phyloP scores from a whole-genome alignment of 2,329 filamentous ascomycete genomes.

The Apiospora koreana region DNA sequence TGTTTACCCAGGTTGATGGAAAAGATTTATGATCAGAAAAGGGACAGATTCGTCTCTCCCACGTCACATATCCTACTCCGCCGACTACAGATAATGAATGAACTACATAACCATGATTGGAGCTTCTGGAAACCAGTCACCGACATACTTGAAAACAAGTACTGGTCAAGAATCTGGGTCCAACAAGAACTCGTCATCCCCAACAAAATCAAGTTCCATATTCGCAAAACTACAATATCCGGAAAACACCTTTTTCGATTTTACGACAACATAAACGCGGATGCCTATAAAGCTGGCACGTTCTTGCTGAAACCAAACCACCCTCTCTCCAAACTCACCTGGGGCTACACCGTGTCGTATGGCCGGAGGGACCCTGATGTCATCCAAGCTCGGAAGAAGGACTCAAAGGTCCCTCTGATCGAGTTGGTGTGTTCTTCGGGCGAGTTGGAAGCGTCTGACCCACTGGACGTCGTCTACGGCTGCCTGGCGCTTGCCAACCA shows the following conservation, averaged over 20 bases:
- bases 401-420: neutral
- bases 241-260: neutral
- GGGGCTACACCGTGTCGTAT: neutral
- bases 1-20: neutral
- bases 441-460: neutral
- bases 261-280: neutral
- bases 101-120: neutral
- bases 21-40: too few species aligned
- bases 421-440: rapidly evolving
- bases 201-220: neutral
- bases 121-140: neutral
- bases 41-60: too few species aligned
- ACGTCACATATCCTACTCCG: too few species aligned
- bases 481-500: neutral
- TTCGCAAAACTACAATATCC: neutral
- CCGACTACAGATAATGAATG: too few species aligned
- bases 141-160: neutral
- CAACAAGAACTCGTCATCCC: neutral
- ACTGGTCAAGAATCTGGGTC: neutral
- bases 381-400: neutral
- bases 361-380: neutral
- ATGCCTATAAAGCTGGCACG: too few species aligned
- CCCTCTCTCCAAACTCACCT: neutral
- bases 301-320: too few species aligned
- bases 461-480: neutral